Conservation (phyloP, 139 green algal species). For the Eudorina sp. region DNA sequence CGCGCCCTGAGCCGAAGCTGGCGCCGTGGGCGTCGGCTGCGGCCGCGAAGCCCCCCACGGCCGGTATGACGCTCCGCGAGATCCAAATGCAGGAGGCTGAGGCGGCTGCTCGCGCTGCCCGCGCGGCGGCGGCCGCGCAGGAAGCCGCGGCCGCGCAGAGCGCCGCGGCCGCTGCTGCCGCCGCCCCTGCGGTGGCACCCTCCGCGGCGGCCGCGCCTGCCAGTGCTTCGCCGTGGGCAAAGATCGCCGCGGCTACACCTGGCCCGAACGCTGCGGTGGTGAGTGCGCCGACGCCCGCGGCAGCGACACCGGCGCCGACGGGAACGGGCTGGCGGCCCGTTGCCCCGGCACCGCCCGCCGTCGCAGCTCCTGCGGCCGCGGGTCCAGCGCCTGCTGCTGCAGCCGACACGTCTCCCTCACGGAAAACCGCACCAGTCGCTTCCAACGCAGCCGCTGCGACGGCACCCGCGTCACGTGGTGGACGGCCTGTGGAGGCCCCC, state of each 20-base stretch:
- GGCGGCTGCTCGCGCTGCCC: conserved; percentile 51
- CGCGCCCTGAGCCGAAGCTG: conserved; percentile 52
- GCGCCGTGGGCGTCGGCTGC: conserved; percentile 75
- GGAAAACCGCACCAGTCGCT: neutral
- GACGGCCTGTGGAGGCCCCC: neutral
- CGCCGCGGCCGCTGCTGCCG: conserved; percentile 52
- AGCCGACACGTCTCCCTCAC: neutral
- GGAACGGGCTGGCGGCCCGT: neutral
- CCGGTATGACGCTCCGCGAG: conserved; percentile 75
- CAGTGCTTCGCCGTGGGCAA: conserved; percentile 1
- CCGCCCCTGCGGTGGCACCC: conserved; percentile 49
- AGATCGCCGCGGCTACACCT: conserved; percentile 2
- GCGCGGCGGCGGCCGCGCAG: conserved; percentile 27
- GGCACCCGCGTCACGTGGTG: conserved; percentile 6
- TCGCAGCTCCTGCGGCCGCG: neutral
- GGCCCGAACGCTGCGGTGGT: neutral
- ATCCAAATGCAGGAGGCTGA: conserved; percentile 87
- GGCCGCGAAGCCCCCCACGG: conserved; percentile 49
- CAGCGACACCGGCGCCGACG: neutral
- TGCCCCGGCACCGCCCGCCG: neutral
- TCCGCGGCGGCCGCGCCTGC: neutral
- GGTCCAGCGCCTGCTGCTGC: neutral
- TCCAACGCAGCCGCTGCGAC: neutral
- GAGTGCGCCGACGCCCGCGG: neutral
- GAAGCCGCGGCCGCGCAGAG: conserved; percentile 14